Evolutionary conservation across 148 eudicot species (phyloP).

Genomic region (Rhododendron simsii): DNA sequence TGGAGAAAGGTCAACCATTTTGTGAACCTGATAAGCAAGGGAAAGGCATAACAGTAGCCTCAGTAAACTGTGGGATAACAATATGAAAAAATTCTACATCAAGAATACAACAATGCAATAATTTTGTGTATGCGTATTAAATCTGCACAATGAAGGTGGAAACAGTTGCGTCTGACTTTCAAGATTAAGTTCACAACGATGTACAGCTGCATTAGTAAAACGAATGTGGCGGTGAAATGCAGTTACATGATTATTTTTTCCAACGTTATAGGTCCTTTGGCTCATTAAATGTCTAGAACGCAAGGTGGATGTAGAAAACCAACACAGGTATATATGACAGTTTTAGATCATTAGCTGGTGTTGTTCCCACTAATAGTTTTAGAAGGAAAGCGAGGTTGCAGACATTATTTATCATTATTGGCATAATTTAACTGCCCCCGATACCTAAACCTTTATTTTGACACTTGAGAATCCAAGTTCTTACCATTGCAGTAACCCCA

Average conservation of each 20-base stretch:
- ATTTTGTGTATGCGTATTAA: neutral
- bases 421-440: neutral
- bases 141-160: neutral
- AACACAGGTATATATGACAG: neutral
- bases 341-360: neutral
- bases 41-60: neutral
- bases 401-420: neutral
- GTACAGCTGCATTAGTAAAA: neutral
- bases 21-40: constrained; percentile 61
- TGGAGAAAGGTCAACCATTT: constrained; percentile 80
- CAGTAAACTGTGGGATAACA: neutral
- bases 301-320: neutral
- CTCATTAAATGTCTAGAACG: neutral
- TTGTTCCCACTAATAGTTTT: neutral
- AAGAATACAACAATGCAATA: neutral
- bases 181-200: neutral
- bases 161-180: neutral
- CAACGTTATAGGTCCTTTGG: neutral
- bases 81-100: neutral
- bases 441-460: neutral
- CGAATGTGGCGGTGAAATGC: neutral
- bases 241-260: neutral
- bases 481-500: neutral
- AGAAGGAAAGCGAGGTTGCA: neutral
- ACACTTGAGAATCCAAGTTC: neutral